A percentile compares a stretch with the other conserved stretches of the same genome.
phyloP scores from a whole-genome alignment of 1,284 basidiomycete species.

The Coniophora puteana region DNA sequence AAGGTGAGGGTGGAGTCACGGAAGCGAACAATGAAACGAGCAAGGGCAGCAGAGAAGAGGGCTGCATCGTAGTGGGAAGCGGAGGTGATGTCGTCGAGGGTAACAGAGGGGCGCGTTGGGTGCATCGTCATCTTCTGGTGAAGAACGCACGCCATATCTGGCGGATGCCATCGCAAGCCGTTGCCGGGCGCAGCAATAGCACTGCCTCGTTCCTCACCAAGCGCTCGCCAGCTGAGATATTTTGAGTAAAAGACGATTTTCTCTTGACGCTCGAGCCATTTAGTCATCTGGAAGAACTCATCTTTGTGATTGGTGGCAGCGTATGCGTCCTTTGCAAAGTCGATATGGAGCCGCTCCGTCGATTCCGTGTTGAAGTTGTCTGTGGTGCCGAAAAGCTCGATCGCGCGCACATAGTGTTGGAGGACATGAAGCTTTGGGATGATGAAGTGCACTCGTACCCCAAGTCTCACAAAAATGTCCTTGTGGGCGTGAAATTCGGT shows the following conservation, averaged over 20 bases:
- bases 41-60: slow-evolving; percentile 1
- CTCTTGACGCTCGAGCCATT: slow-evolving; percentile 4
- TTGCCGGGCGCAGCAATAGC: no score
- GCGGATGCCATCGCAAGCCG: background rate
- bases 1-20: background rate
- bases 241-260: background rate
- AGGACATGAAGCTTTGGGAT: slow-evolving; percentile 5
- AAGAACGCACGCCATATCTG: background rate
- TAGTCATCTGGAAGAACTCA: slow-evolving; percentile 4
- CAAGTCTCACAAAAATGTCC: slow-evolving; percentile 2
- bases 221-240: background rate
- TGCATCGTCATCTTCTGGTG: background rate
- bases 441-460: slow-evolving; percentile 3
- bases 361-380: slow-evolving; percentile 4
- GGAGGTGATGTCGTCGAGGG: no score
- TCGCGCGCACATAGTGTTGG: slow-evolving; percentile 2
- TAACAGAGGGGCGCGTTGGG: background rate
- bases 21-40: slow-evolving; percentile 1
- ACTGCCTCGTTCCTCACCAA: no score
- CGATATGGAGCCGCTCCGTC: slow-evolving; percentile 2
- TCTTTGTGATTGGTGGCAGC: slow-evolving; percentile 2
- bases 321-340: slow-evolving; percentile 5
- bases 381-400: background rate
- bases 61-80: slow-evolving; percentile 1
- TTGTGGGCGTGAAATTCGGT: slow-evolving; percentile 2